Evolutionary conservation across 768 basidiomycete species (phyloP), one percentile per base, ranked within the genome.

Genomic region (Nidularia pulvinata): DNA sequence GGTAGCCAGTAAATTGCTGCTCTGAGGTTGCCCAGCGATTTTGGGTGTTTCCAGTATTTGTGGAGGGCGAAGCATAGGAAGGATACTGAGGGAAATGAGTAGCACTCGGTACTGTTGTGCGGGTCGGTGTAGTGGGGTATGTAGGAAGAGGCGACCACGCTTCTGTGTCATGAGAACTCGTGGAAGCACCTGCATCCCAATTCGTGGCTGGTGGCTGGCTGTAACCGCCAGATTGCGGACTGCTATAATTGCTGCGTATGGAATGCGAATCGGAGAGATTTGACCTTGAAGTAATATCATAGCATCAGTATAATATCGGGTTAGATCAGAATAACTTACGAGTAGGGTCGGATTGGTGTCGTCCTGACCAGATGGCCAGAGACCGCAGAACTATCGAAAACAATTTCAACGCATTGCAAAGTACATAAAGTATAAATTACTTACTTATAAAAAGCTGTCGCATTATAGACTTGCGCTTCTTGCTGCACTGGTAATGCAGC

Each of bases 371-470:
- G 52, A 48, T 82, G 75, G 2, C 81, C 72, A 50, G 83, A 81
- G 19, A 86, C 80, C 35, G 83, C 75, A 49, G 81, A 75, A 59
- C 84, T 84, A 13, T 46, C 9, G 45, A 39, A 58, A 33, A 51
- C 22, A 48, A 22, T 19, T 19, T 19, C 19, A 19, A 19, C 19
- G 1, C 19, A 19, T 34, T 53, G 51, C 36, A 52, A 44, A 7
- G 51, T 48, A 39, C 33, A 47, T 34, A 49, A 33, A 33, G 46
- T 45, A 57, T 49, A 13, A 9, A 43, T 35, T 33, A 57, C 77
- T 48, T 59, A 83, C 88, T 80, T 84, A 71, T 89, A 89, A 33
- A 88, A 70, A 32, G 59, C 60, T 25, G 54, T 52, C 47, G 65
- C 64, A 52, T 30, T 42, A 34, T 37, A 30, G 6, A 42, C 35